Evolutionary conservation across 2,329 filamentous ascomycete species (phyloP), one percentile per base, ranked within the genome.

Genomic region (Macrophomina tecta): DNA sequence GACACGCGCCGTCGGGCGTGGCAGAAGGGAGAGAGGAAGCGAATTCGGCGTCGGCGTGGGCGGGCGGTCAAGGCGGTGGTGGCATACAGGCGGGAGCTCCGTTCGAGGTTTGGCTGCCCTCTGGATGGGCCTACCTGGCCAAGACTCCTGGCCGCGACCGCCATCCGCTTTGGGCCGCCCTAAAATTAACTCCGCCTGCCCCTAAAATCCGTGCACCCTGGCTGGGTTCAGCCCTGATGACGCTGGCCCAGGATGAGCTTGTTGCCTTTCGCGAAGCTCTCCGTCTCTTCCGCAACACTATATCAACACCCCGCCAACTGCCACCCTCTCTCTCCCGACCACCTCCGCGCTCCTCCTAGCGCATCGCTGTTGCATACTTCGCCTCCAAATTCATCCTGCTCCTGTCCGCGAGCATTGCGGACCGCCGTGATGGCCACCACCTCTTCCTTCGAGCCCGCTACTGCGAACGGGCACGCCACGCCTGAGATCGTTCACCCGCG

Each of bases 401-500:
- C n/a, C 23, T 30, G 34, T 28, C 36, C 48, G 14, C 42, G 58
- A 49, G 62, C 65, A 36, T 64, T 30, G 49, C 60, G 58, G 48
- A 56, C 3, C 56, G 38, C 42, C 46, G 30, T 36, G 36, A 62
- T 66, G 65, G 30, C 60, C 18, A 53, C 55, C 40, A 64, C 66
- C 49, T 61, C 66, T 14, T 66, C 63, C 23, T 48, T 61, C 36
- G 65, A 64, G 56, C 66, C 36, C 38, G 34, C 48, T 11, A 5
- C 23, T 3, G 30, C 34, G 34, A 74, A 74, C 61, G 76, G 73
- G 32, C 66, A 75, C 49, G 63, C 69, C 38, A n/a, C 36, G 32
- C 65, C 48, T 5, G 72, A 76, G 3, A 70, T 73, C 53, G 72
- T 74, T 53, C 68, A 77, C 45, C 77, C 77, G 42, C 76, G 77